Conservation (phyloP, 2,329 filamentous ascomycete genomes). For the Helotiales sp. region DNA sequence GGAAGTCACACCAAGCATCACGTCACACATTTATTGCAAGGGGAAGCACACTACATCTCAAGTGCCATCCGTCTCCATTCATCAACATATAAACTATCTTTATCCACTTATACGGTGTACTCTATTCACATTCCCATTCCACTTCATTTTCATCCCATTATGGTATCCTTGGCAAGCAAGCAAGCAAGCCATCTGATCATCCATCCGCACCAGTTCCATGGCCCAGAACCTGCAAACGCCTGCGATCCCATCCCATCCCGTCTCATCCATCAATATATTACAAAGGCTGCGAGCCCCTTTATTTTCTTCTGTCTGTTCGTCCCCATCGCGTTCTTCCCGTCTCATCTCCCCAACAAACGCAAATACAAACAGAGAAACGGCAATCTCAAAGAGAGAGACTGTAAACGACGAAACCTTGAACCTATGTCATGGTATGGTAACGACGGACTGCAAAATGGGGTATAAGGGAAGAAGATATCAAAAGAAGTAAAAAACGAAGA, state of each 20-base stretch:
- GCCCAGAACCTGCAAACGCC: conserved; percentile 6
- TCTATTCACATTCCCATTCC: neutral
- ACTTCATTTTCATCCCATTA: neutral
- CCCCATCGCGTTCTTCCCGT: neutral
- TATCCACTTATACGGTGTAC: neutral
- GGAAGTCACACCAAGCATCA: no score
- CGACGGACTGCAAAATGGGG: conserved; percentile 18
- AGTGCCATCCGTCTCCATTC: neutral
- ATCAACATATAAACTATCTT: neutral
- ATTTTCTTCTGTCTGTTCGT: neutral
- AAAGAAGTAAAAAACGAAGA: neutral
- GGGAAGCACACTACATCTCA: neutral
- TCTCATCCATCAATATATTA: neutral
- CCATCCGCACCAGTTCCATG: no score
- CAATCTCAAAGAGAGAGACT: neutral
- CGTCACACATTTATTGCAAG: neutral
- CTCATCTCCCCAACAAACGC: neutral
- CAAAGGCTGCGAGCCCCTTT: neutral
- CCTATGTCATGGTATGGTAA: conserved; percentile 17
- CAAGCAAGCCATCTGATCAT: no score
- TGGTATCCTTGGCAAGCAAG: no score
- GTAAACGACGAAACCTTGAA: conserved; percentile 8
- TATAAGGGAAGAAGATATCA: conserved; percentile 25
- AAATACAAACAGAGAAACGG: neutral
- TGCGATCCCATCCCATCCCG: neutral